Percentiles rank a stretch among this genome's conserved stretches.
phyloP scores from a whole-genome alignment of 2,329 filamentous ascomycete genomes.

The Fusarium paranaense region DNA sequence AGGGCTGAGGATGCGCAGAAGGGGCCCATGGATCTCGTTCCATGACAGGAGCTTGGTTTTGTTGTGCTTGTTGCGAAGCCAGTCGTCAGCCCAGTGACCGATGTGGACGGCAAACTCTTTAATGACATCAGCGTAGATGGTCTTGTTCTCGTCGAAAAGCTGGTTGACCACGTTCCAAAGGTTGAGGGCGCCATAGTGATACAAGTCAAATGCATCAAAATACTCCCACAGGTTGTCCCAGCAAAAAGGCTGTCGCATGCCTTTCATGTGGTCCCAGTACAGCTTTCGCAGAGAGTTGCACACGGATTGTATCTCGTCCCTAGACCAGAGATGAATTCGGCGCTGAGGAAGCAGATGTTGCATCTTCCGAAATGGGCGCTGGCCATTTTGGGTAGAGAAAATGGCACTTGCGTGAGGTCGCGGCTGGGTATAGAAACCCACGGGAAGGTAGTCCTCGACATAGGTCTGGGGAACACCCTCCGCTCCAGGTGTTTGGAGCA shows the following conservation, averaged over 20 bases:
- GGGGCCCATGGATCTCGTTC: slow-evolving; percentile 39
- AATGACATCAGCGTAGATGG: slow-evolving; percentile 44
- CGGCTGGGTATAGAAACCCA: slow-evolving; percentile 53
- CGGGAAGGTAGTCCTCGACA: slow-evolving; percentile 51
- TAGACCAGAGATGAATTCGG: slow-evolving; percentile 53
- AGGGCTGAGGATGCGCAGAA: slow-evolving; percentile 44
- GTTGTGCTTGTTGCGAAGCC: slow-evolving; percentile 49
- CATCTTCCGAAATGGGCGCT: slow-evolving; percentile 45
- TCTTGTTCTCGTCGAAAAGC: slow-evolving; percentile 55
- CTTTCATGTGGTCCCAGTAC: slow-evolving; percentile 51
- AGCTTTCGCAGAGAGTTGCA: slow-evolving; percentile 54
- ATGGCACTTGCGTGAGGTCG: slow-evolving; percentile 47
- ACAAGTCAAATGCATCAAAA: slow-evolving; percentile 62
- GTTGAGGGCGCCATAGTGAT: slow-evolving; percentile 59
- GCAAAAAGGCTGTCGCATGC: slow-evolving; percentile 45
- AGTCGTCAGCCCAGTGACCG: slow-evolving; percentile 53
- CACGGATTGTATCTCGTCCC: slow-evolving; percentile 52
- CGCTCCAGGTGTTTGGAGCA: slow-evolving; percentile 43
- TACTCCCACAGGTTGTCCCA: slow-evolving; percentile 60
- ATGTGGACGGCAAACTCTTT: slow-evolving; percentile 44
- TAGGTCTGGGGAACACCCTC: slow-evolving; percentile 46
- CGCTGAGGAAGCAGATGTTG: slow-evolving; percentile 44
- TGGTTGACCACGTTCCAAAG: slow-evolving; percentile 59
- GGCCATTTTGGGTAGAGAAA: slow-evolving; percentile 54
- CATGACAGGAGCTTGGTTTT: slow-evolving; percentile 47